Evolutionary conservation across 192 early-diverging fungal genomes (phyloP).

Genomic region (Spizellomyces punctatus): DNA sequence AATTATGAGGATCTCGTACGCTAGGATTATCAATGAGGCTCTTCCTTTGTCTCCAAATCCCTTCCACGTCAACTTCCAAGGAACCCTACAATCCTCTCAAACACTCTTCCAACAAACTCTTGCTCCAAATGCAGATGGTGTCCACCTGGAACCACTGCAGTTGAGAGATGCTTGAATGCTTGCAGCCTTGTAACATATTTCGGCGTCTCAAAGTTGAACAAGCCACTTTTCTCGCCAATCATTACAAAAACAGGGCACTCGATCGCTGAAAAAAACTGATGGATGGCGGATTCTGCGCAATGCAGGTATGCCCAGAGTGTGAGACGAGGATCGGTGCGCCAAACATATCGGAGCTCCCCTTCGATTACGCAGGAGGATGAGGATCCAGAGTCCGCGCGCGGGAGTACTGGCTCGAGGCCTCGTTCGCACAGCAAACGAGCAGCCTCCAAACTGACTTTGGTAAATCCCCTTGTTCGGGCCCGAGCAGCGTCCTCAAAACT

Average conservation of each 20-base stretch:
- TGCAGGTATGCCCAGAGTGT: slow-evolving; percentile 38
- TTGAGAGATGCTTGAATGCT: slow-evolving; percentile 11
- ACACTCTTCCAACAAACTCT: slow-evolving; percentile 15
- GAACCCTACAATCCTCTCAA: background rate
- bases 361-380: background rate
- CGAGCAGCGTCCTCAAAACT: slow-evolving; percentile 39
- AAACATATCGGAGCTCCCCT: slow-evolving; percentile 24
- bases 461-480: slow-evolving; percentile 38
- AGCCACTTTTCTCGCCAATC: slow-evolving; percentile 12
- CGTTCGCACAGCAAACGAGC: slow-evolving; percentile 39
- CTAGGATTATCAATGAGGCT: too few relatives aligned
- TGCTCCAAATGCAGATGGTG: slow-evolving; percentile 49
- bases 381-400: background rate
- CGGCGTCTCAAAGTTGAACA: slow-evolving; percentile 19
- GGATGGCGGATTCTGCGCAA: slow-evolving; percentile 32
- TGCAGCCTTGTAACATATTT: slow-evolving; percentile 20
- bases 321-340: slow-evolving; percentile 41
- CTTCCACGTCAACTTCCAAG: too few relatives aligned
- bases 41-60: too few relatives aligned
- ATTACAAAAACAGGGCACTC: slow-evolving; percentile 22
- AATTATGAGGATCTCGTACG: too few relatives aligned
- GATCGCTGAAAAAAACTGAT: slow-evolving; percentile 23
- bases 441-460: slow-evolving; percentile 36
- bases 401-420: slow-evolving; percentile 26
- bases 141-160: slow-evolving; percentile 22